phyloP scores from a whole-genome alignment of 176 grass and related monocot species.

The Metroxylon sagu region DNA sequence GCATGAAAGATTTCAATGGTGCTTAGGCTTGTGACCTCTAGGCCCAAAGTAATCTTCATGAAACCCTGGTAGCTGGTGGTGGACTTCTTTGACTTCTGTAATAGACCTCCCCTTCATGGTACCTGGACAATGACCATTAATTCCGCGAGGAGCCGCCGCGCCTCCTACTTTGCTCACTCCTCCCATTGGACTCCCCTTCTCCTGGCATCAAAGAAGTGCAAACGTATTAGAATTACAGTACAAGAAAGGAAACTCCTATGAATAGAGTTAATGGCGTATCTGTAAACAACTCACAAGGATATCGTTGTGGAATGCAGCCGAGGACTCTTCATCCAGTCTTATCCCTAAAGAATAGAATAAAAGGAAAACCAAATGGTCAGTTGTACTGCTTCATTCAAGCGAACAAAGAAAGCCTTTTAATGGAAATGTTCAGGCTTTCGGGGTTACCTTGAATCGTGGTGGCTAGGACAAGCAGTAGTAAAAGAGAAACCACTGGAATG shows the following conservation, averaged over 20 bases:
- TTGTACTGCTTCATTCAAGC: no score
- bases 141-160: no score
- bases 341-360: constrained; percentile 34
- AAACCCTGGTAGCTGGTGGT: constrained; percentile 32
- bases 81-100: constrained; percentile 28
- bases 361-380: no score
- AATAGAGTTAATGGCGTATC: no score
- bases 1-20: constrained; percentile 31
- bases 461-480: constrained; percentile 45
- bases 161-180: not conserved
- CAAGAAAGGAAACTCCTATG: no score
- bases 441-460: constrained; percentile 48
- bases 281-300: constrained; percentile 15
- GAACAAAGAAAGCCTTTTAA: no score
- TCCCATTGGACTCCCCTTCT: not conserved
- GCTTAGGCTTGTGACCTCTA: constrained; percentile 38
- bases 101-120: constrained; percentile 28
- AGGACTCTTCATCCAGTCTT: constrained; percentile 35
- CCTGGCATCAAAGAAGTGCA: not conserved
- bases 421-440: no score
- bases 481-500: constrained; percentile 22
- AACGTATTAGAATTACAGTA: not conserved
- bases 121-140: constrained; percentile 35
- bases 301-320: constrained; percentile 22
- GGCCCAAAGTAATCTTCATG: constrained; percentile 62